Evolutionary conservation across 2,329 filamentous ascomycete genomes (phyloP), one percentile per base, ranked within the genome.

Genomic region (Ophiocordyceps camponoti-rufipedis): DNA sequence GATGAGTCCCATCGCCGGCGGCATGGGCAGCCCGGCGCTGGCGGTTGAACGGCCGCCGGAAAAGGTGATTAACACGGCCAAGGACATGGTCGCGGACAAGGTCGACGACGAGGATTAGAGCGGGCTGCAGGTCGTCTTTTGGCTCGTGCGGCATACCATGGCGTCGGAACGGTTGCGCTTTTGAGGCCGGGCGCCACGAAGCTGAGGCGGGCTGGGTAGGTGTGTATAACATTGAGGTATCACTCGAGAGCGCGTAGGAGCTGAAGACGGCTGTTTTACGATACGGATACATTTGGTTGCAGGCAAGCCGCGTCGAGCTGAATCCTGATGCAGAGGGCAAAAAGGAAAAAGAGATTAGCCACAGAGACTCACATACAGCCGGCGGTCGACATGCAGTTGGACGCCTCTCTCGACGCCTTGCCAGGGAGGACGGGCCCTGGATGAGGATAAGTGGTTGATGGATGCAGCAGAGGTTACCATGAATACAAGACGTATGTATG

Each of bases 21-120:
- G 56, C 9, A 56, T 74, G 44, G 63, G 65, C n/a, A 65, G 63
- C 29, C 67, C 70, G 5, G 56, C 64, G 1, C 67, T 72, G 47
- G 57, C 64, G 0, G 50, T 62, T 28, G 65, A 68, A 50, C 58
- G 66, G 13, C 65, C 63, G 10, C 64, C 67, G 0, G 68, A 70
- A 54, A 70, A 63, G 52, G 68, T 72, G 9, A 62, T 71, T 48
- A 72, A 71, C 50, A 69, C 57, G 28, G 59, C 64, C 28, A 70
- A 67, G 50, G 68, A 72, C 48, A 63, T 68, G 58, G 67, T 72
- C 3, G 67, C 66, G 4, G 70, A 72, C 48, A 72, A 71, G 55
- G 64, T 71, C 35, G 66, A 68, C 11, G 70, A 73, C 44, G 69
- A 72, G 54, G 70, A 73, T 48, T 71, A 59, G 51, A 11, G 23